Evolutionary conservation across 108 stramenopile genomes (phyloP).

Genomic region (Cyclotella choctawhatcheeana): DNA sequence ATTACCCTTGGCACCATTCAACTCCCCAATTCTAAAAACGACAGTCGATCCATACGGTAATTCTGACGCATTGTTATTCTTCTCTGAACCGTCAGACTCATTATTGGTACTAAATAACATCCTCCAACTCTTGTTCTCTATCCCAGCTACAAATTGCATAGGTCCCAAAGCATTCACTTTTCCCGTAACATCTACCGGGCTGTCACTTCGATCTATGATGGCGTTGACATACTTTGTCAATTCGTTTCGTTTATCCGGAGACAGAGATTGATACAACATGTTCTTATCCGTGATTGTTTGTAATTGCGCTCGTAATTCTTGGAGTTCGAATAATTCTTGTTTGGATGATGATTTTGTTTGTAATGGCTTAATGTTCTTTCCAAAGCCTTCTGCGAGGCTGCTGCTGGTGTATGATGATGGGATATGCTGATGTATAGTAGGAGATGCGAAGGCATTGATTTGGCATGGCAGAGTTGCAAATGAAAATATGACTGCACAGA

Average conservation of each 20-base stretch:
- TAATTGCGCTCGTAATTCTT: slow-evolving; percentile 76
- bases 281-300: slow-evolving; percentile 60
- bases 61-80: no score
- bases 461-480: no score
- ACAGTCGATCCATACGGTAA: slow-evolving; percentile 70
- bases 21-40: slow-evolving; percentile 45
- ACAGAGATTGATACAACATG: slow-evolving; percentile 46
- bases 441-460: background rate
- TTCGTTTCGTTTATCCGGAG: slow-evolving; percentile 52
- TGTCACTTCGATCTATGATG: slow-evolving; percentile 43
- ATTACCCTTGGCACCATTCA: slow-evolving; percentile 49
- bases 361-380: slow-evolving; percentile 11
- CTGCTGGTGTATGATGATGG: background rate
- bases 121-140: slow-evolving; percentile 63
- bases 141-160: slow-evolving; percentile 37
- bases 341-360: background rate
- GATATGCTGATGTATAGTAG: background rate
- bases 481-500: no score
- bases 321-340: slow-evolving; percentile 64
- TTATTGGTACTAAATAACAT: slow-evolving; percentile 65
- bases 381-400: slow-evolving; percentile 26
- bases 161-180: slow-evolving; percentile 34
- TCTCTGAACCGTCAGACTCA: slow-evolving; percentile 15
- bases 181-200: slow-evolving; percentile 50
- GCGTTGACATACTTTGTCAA: slow-evolving; percentile 59